Conservation (phyloP, 768 basidiomycete genomes). For the Kwoniella heveanensis region DNA sequence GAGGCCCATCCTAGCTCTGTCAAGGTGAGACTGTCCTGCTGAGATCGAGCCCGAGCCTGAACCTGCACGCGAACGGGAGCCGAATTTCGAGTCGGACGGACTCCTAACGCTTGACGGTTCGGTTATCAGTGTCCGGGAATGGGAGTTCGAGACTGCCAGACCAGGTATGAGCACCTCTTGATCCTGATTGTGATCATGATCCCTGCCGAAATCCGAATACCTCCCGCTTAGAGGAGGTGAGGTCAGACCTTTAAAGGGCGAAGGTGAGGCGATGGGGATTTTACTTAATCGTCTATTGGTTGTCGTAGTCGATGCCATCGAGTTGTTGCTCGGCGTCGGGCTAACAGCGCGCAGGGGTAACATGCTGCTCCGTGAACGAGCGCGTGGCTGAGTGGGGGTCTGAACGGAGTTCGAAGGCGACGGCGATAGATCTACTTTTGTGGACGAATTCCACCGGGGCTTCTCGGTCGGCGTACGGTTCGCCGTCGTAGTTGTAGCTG, state of each 20-base stretch:
- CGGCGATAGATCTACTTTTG: slow-evolving; percentile 9
- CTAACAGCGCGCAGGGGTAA: slow-evolving; percentile 18
- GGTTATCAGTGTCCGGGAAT: slow-evolving; percentile 14
- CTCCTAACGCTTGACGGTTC: slow-evolving; percentile 14
- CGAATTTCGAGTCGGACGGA: not conserved
- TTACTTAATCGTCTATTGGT: slow-evolving; percentile 10
- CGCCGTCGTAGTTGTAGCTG: not conserved
- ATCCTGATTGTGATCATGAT: not conserved
- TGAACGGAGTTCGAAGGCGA: slow-evolving; percentile 1
- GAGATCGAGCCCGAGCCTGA: not conserved
- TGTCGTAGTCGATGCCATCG: slow-evolving; percentile 13
- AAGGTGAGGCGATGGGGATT: slow-evolving; percentile 11
- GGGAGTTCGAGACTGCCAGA: slow-evolving; percentile 19
- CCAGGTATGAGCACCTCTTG: slow-evolving; percentile 12
- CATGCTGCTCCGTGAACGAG: not conserved
- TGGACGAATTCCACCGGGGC: slow-evolving; percentile 42
- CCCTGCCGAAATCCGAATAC: not conserved
- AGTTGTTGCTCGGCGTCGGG: slow-evolving; percentile 31
- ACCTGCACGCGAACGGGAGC: not conserved
- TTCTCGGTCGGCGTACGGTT: slow-evolving; percentile 15
- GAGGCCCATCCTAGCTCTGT: slow-evolving; percentile 15
- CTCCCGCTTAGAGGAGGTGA: not conserved
- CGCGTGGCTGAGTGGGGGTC: slow-evolving; percentile 15
- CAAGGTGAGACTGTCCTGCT: slow-evolving; percentile 14
- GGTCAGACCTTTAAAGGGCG: not conserved